Percentiles rank a stretch among this genome's conserved stretches.
Evolutionary conservation across 805 yeast genomes (phyloP).

Genomic region (Cyberlindnera petersonii): DNA sequence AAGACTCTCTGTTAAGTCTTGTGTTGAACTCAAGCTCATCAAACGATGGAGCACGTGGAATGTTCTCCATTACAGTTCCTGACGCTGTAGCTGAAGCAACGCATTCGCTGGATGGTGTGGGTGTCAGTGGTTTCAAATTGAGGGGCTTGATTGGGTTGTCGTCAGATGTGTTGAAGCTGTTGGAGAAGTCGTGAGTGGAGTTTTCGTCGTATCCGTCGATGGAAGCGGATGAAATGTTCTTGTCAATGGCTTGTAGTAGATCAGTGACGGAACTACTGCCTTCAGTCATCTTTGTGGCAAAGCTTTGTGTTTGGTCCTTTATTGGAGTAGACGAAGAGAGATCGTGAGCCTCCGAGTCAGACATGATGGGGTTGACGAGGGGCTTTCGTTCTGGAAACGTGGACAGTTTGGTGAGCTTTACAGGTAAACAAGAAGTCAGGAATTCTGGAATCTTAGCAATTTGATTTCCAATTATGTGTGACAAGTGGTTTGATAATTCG

Average conservation of each 20-base stretch:
- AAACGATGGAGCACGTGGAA: slow-evolving; percentile 27
- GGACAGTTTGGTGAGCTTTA: too few species aligned
- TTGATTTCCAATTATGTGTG: too few species aligned
- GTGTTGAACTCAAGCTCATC: slow-evolving; percentile 34
- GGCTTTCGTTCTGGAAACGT: too few species aligned
- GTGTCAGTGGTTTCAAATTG: slow-evolving; percentile 18
- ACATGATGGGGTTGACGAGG: neutral
- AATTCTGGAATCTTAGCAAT: too few species aligned
- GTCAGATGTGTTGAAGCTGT: slow-evolving; percentile 19
- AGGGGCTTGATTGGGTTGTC: slow-evolving; percentile 28
- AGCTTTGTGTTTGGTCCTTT: slow-evolving; percentile 4
- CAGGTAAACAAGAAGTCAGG: slow-evolving; percentile 3
- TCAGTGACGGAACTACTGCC: slow-evolving; percentile 36
- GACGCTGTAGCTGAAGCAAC: neutral
- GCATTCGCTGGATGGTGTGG: neutral
- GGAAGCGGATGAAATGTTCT: slow-evolving; percentile 24
- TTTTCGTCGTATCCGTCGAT: slow-evolving; percentile 9
- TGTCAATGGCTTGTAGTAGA: slow-evolving; percentile 30
- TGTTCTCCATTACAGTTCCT: slow-evolving; percentile 22
- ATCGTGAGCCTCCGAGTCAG: slow-evolving; percentile 6
- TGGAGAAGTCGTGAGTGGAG: slow-evolving; percentile 6
- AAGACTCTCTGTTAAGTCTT: slow-evolving; percentile 26
- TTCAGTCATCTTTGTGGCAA: slow-evolving; percentile 2
- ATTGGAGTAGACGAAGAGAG: slow-evolving; percentile 24
- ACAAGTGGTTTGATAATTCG: too few species aligned